A percentile compares a stretch with the other conserved stretches of the same genome.
Conservation (phyloP, 2,329 filamentous ascomycete species). For the Sarocladium kiliense region DNA sequence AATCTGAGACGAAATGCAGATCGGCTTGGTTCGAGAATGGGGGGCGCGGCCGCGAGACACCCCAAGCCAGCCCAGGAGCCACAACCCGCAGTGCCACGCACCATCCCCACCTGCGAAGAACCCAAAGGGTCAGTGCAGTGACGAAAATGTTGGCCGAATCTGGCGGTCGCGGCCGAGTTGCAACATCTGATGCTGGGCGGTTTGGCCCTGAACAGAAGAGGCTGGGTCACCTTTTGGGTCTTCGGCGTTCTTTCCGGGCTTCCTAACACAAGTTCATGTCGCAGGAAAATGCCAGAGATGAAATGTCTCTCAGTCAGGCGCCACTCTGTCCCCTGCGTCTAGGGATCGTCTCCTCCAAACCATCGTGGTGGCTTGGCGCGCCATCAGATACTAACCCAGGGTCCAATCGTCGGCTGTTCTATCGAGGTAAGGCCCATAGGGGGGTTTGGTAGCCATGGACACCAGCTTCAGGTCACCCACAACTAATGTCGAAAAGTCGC, state of each 20-base stretch:
- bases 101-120: not conserved
- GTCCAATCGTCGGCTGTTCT: not conserved
- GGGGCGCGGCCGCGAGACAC: not conserved
- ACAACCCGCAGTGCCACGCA: slow-evolving; percentile 4
- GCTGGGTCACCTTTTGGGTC: no score
- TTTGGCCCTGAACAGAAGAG: no score
- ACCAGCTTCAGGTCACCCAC: not conserved
- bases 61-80: slow-evolving; percentile 6
- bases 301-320: not conserved
- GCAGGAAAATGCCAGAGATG: not conserved
- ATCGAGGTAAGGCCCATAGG: not conserved
- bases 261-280: not conserved
- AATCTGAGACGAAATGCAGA: slow-evolving; percentile 10
- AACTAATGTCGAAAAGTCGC: not conserved
- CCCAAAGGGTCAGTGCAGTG: not conserved
- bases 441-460: not conserved
- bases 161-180: not conserved
- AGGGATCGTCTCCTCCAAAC: slow-evolving; percentile 1
- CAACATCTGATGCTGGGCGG: not conserved
- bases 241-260: no score
- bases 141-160: not conserved
- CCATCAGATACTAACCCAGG: not conserved
- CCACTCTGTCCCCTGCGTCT: not conserved
- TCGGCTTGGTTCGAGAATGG: slow-evolving; percentile 7
- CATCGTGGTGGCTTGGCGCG: not conserved